Evolutionary conservation across 192 early-diverging fungal genomes (phyloP).

Genomic region (Thoreauomyces humboldtii): DNA sequence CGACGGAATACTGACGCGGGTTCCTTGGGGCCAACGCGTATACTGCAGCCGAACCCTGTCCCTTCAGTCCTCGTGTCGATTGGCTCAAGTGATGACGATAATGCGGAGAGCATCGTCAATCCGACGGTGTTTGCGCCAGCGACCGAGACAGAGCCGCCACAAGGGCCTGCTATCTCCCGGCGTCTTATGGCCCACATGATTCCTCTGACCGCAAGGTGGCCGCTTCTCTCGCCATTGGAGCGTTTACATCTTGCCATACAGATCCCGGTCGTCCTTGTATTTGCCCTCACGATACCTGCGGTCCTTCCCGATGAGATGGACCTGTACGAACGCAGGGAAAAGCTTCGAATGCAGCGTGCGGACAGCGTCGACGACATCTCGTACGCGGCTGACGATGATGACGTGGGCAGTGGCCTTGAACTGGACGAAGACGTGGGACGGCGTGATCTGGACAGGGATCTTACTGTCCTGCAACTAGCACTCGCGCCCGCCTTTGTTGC

Average conservation of each 20-base stretch:
- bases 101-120: too few relatives aligned
- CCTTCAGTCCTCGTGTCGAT: too few relatives aligned
- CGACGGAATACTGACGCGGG: neutral
- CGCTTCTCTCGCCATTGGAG: neutral
- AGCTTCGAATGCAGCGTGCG: slow-evolving; percentile 3
- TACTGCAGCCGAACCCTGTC: too few relatives aligned
- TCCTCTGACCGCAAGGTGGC: too few relatives aligned
- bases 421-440: slow-evolving; percentile 11
- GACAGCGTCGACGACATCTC: slow-evolving; percentile 17
- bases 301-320: slow-evolving; percentile 48
- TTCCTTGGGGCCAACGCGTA: too few relatives aligned
- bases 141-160: too few relatives aligned
- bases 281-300: slow-evolving; percentile 59
- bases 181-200: too few relatives aligned
- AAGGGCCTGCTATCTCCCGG: too few relatives aligned
- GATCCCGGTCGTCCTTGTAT: slow-evolving; percentile 5
- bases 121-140: too few relatives aligned
- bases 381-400: slow-evolving; percentile 9
- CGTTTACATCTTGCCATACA: slow-evolving; percentile 6
- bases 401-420: neutral
- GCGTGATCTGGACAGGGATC: slow-evolving; percentile 29
- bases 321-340: slow-evolving; percentile 8
- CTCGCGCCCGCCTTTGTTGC: slow-evolving; percentile 54
- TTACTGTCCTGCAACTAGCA: slow-evolving; percentile 59
- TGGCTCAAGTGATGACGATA: too few relatives aligned